Evolutionary conservation across 2,329 filamentous ascomycete genomes (phyloP).

Genomic region (Alternaria arborescens): DNA sequence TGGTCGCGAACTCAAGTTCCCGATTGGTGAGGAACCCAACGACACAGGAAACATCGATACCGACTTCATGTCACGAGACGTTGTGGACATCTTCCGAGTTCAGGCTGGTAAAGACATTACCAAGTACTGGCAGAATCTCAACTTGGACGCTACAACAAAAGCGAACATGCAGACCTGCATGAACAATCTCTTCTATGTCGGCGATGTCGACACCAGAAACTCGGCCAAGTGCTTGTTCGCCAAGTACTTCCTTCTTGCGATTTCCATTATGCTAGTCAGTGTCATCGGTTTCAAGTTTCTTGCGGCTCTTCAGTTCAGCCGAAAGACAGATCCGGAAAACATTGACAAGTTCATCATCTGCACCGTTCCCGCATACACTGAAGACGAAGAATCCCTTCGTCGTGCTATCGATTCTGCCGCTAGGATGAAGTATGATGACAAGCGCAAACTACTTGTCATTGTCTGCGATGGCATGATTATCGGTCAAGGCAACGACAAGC

Average conservation of each 20-base stretch:
- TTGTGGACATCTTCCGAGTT: slow-evolving; percentile 79
- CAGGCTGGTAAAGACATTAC: slow-evolving; percentile 81
- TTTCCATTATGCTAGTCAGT: slow-evolving; percentile 79
- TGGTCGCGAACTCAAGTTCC: slow-evolving; percentile 71
- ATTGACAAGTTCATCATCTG: slow-evolving; percentile 98
- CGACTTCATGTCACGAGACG: slow-evolving; percentile 81
- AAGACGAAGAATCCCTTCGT: slow-evolving; percentile 96
- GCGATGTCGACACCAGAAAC: slow-evolving; percentile 88
- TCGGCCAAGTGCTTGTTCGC: slow-evolving; percentile 86
- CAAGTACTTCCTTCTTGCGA: slow-evolving; percentile 85
- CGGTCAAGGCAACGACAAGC: slow-evolving; percentile 94
- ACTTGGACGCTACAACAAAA: slow-evolving; percentile 65
- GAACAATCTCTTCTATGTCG: slow-evolving; percentile 94
- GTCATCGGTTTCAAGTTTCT: slow-evolving; percentile 97
- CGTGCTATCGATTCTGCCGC: slow-evolving; percentile 97
- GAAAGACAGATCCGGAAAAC: slow-evolving; percentile 91
- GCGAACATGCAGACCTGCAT: slow-evolving; percentile 80
- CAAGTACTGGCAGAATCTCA: slow-evolving; percentile 79
- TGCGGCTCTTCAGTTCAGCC: slow-evolving; percentile 91
- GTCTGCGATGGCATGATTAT: slow-evolving; percentile 99
- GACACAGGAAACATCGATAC: slow-evolving; percentile 56
- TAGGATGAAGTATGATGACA: slow-evolving; percentile 96
- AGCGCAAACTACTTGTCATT: slow-evolving; percentile 91
- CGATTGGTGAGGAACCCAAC: slow-evolving; percentile 57
- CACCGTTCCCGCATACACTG: slow-evolving; percentile 96